Percentiles rank a stretch among this genome's conserved stretches.
These are phyloP conservation scores for Trichoderma reesei DNA, from an alignment of 495 filamentous ascomycete genomes.

Conservation along the genomic window DNA sequence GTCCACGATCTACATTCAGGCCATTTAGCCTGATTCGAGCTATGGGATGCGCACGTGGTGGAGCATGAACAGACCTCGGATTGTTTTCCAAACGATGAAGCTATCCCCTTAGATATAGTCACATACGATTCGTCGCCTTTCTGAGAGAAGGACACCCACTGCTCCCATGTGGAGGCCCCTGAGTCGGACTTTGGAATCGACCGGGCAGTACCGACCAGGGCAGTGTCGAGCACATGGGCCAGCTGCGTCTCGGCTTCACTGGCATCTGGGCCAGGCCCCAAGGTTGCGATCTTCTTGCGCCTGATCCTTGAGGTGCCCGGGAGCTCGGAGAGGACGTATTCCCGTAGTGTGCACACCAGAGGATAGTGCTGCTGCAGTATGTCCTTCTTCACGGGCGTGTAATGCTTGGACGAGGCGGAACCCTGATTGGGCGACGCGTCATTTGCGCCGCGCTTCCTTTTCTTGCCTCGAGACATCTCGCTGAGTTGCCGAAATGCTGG, in stretches of 20 bases:
- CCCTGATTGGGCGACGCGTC: not conserved
- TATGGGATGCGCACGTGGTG: not conserved
- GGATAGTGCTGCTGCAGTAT: conserved; percentile 69
- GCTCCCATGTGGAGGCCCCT: conserved; percentile 35
- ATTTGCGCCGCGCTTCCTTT: not conserved
- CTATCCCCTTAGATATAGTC: conserved; percentile 38
- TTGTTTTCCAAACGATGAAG: conserved; percentile 27
- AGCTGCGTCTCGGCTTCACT: conserved; percentile 30
- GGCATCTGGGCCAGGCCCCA: conserved; percentile 24
- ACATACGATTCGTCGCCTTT: conserved; percentile 41
- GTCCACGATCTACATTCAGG: conserved; percentile 62
- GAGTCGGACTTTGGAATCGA: conserved; percentile 18
- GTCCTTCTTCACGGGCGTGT: conserved; percentile 41
- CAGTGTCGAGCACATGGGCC: conserved; percentile 53
- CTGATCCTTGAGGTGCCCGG: conserved; percentile 34
- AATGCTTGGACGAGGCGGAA: not conserved
- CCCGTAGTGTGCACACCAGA: conserved; percentile 55
- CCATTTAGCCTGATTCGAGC: not conserved
- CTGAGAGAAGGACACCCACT: conserved; percentile 61
- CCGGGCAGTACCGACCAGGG: conserved; percentile 49
- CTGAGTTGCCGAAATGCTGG: not conserved
- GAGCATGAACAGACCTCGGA: conserved; percentile 44
- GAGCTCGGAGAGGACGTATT: conserved; percentile 53
- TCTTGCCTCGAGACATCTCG: not conserved
- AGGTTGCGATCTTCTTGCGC: conserved; percentile 34